Conservation (phyloP, 2,329 filamentous ascomycete species). For the Alternaria brassicicola region DNA sequence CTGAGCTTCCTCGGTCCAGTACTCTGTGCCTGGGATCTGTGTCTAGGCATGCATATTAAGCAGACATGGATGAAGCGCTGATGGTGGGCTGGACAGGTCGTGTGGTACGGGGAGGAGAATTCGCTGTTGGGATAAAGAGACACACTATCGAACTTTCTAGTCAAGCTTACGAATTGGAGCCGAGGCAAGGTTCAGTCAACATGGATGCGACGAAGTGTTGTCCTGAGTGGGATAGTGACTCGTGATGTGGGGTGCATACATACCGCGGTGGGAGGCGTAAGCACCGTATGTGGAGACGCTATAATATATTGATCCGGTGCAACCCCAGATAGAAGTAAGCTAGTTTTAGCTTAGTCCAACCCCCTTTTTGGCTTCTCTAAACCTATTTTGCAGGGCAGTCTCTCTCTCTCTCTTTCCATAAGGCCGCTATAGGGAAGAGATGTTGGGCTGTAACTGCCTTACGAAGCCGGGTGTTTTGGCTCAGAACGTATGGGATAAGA, state of each 20-base stretch:
- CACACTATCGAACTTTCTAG: not conserved
- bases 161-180: not conserved
- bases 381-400: no score
- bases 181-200: conserved; percentile 1
- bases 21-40: not conserved
- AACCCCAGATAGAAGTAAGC: no score
- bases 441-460: no score
- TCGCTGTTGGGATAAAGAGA: not conserved
- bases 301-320: no score
- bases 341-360: no score
- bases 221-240: not conserved
- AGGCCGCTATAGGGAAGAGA: no score
- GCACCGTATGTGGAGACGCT: no score
- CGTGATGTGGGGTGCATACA: conserved; percentile 8
- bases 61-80: not conserved
- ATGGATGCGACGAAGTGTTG: not conserved
- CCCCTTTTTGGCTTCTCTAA: no score
- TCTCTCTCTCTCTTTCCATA: no score
- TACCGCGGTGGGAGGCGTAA: no score
- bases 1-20: not conserved
- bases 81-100: conserved; percentile 1
- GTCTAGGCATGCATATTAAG: not conserved
- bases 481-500: no score
- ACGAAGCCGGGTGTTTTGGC: no score
- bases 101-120: not conserved